Evolutionary conservation across 306 rosid species (phyloP), one percentile per base, ranked within the genome.

Genomic region (Spatholobus suberectus): DNA sequence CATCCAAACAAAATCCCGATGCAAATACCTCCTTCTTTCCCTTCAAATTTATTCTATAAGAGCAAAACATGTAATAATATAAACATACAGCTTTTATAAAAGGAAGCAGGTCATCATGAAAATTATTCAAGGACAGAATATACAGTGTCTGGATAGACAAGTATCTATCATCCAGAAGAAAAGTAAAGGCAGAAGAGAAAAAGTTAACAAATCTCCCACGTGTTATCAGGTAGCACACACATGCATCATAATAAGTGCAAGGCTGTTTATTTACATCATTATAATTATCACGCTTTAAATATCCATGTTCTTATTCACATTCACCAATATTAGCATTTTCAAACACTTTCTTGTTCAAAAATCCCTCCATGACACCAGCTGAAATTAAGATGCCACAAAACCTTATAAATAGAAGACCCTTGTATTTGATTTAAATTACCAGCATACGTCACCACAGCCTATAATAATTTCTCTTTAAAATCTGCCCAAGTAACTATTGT

Each of bases 1-100:
- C 91, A 74, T 93, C 99, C 84, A 76, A 85, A 84, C 97, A 90
- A 92, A 89, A 90, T 54, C 97, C 94, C 2, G 85, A 90, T 5
- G 86, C 87, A 90, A 83, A 86, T 81, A 92, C 77, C 75, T 87
- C 89, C 75, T 78, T 78, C 76, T 84, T 83, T 78, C 92, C 98
- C 88, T 89, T 90, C 82, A 96, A 90, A 88, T 89, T 88, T 89
- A 96, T 65, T 88, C 99, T 93, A 61, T 12, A 87, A 67, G 78
- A 86, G 67, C 38, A 84, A 73, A 86, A 75, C 65, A 80, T 20
- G 75, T 29, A 83, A 75, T 75, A 57, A 51, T 46, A 38, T 6
- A 82, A 54, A 34, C 5, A 17, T 80, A 40, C 75, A 57, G 70
- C 79, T 72, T 70, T 58, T 76, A 79, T 34, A 69, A 61, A 35